Base-by-base conservation (phyloP, 495 filamentous ascomycete species). In the Penicillium coffeae region DNA sequence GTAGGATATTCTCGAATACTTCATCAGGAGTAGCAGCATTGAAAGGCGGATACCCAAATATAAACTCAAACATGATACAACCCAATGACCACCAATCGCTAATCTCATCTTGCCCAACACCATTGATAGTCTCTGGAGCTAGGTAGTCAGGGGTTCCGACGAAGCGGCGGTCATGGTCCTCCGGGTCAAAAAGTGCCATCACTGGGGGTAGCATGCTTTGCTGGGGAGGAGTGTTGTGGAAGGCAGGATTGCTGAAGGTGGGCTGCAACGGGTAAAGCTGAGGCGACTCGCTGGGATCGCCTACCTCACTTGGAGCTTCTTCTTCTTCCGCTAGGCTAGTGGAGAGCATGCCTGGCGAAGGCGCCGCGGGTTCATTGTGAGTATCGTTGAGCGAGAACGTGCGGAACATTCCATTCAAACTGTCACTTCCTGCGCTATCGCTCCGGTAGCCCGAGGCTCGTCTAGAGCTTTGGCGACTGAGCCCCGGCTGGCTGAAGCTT, bases 71-170 rank as follows among this genome's bases (percentile, higher is more conserved):
- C 69, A 97, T 74, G 50, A 98, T 97, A 58, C 93, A 97, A 2
- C 93, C 93, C 38, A 98, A 72, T 6, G 93, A 97, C 93, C 93
- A 98, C 93, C 93, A 98, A 79, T 98, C 93, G 65, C 93, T 96
- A 54, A 90, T 91, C 63, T 97, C 90, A 63, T 98, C 93, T 68
- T 97, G 93, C 0, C 91, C 89, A 50, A 88, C 79, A 41, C 93
- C 93, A 59, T 88, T 90, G 63, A 98, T 95, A 0, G 93, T 98
- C 64, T 98, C 93, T 2, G 93, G 93, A 2, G 93, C 92, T 14
- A 98, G 80, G 66, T 98, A 98, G 69, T 98, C 93, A 1, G 93
- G 93, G 1, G 93, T 98, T 33, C 93, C 93, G 14, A 98, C 93
- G 62, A 98, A 98, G 32, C 88, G 84, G 41, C 94, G 84, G 60